A percentile compares a stretch with the other conserved stretches of the same genome.
Conservation (phyloP, 164 flowering plant genomes). For the Berberis vulgaris region DNA sequence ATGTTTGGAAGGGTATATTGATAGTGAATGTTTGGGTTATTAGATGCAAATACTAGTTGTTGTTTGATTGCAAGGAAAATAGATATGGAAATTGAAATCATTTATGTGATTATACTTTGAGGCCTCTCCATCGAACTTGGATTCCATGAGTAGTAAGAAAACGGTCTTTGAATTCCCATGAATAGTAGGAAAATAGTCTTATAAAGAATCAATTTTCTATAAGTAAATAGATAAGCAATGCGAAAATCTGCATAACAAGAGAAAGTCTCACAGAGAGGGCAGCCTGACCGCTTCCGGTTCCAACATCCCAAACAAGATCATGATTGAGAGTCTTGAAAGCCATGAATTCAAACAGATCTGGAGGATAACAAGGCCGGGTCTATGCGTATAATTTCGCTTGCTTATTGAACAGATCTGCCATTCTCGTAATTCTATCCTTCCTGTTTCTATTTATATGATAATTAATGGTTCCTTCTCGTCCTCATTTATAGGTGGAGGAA, state of each 20-base stretch:
- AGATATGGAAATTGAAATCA: no score
- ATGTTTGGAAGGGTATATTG: slow-evolving; percentile 18
- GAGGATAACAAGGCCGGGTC: slow-evolving; percentile 20
- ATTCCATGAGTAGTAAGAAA: no score
- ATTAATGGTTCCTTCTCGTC: no score
- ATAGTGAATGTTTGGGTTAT: slow-evolving; percentile 22
- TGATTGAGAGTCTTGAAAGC: slow-evolving; percentile 24
- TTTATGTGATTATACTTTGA: no score
- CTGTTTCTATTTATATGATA: neutral
- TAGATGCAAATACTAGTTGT: slow-evolving; percentile 18
- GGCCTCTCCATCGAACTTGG: no score
- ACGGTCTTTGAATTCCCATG: no score
- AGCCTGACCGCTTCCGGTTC: slow-evolving; percentile 28
- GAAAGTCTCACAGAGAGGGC: slow-evolving; percentile 11
- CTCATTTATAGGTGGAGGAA: no score
- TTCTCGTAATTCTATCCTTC: slow-evolving; percentile 1
- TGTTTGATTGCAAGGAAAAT: neutral
- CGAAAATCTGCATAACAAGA: neutral
- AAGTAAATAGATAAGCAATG: neutral
- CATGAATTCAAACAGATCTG: slow-evolving; percentile 17
- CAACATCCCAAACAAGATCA: slow-evolving; percentile 25
- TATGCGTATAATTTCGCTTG: slow-evolving; percentile 16
- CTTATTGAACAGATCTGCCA: slow-evolving; percentile 18
- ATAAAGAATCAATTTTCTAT: no score
- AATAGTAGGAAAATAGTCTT: no score